Evolutionary conservation across 2,329 filamentous ascomycete species (phyloP).

Genomic region (Cadophora gregata): DNA sequence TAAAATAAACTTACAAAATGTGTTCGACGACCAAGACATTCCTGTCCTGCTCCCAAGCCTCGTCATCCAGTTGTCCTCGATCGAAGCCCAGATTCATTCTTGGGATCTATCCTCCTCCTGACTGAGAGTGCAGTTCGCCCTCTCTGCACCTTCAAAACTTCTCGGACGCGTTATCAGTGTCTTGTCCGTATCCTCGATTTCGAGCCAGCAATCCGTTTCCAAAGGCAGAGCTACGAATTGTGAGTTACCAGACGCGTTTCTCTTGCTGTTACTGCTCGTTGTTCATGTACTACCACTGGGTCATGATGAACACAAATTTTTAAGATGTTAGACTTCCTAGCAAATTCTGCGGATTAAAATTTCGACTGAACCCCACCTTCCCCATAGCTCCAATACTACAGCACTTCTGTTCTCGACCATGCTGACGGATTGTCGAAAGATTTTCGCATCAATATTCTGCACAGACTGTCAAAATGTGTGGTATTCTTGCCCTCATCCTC

Average conservation of each 20-base stretch:
- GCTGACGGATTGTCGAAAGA: constrained; percentile 25
- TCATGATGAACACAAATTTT: constrained; percentile 39
- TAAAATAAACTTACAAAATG: constrained; percentile 30
- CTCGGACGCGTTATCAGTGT: neutral
- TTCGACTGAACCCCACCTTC: constrained; percentile 36
- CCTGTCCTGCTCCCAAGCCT: neutral
- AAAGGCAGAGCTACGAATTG: neutral
- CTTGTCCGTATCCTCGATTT: constrained; percentile 9
- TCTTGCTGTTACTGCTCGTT: neutral
- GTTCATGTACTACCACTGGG: neutral
- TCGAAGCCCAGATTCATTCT: neutral
- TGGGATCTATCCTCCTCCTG: constrained; percentile 9
- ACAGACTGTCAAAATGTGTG: constrained; percentile 57
- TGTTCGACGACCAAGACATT: constrained; percentile 21
- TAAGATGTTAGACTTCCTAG: constrained; percentile 43
- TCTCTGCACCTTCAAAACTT: neutral
- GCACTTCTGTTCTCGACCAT: constrained; percentile 11
- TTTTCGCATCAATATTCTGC: neutral
- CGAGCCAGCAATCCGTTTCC: neutral
- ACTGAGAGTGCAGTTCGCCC: constrained; percentile 9
- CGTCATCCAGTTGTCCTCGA: neutral
- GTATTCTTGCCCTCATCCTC: constrained; percentile 65
- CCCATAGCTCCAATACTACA: neutral
- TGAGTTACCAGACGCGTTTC: neutral
- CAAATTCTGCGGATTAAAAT: constrained; percentile 36